These are phyloP conservation scores for Phanerochaete carnosa DNA, from an alignment of 768 basidiomycete genomes.

Conservation along the genomic window DNA sequence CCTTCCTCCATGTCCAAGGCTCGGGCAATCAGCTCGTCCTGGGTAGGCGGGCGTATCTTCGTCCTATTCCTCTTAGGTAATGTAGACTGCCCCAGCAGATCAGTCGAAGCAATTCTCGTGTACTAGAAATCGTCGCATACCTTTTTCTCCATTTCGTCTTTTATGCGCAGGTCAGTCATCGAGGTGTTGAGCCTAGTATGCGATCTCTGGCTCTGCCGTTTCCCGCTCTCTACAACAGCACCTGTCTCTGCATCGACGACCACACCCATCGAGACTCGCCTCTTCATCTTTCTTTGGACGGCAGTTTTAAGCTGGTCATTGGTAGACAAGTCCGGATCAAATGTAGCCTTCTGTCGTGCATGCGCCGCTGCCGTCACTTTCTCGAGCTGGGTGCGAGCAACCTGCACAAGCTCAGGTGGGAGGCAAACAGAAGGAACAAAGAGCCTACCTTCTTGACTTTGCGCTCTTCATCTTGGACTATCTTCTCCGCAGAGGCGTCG, in stretches of 20 bases:
- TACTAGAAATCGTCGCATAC: constrained; percentile 27
- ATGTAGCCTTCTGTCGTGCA: constrained; percentile 61
- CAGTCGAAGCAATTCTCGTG: neutral
- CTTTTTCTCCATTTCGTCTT: constrained; percentile 60
- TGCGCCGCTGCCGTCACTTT: constrained; percentile 66
- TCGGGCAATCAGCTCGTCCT: constrained; percentile 79
- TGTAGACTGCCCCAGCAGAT: constrained; percentile 30
- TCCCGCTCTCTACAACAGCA: constrained; percentile 42
- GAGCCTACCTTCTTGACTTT: constrained; percentile 43
- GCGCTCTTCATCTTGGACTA: constrained; percentile 59
- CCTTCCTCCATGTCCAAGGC: constrained; percentile 87
- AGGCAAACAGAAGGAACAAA: neutral
- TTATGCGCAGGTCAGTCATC: constrained; percentile 61
- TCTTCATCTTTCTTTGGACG: constrained; percentile 29
- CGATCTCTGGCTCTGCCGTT: constrained; percentile 38
- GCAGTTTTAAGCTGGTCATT: constrained; percentile 21
- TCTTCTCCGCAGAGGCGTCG: constrained; percentile 52
- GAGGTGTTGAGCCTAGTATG: constrained; percentile 73
- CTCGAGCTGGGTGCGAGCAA: constrained; percentile 53
- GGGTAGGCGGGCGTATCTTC: constrained; percentile 54
- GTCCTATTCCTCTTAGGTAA: constrained; percentile 59
- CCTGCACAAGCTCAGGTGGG: constrained; percentile 32
- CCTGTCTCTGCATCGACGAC: constrained; percentile 61
- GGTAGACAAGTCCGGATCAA: constrained; percentile 50
- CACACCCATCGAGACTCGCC: constrained; percentile 53